Evolutionary conservation across 2,329 filamentous ascomycete species (phyloP).

Genomic region (Exophiala bonariae): DNA sequence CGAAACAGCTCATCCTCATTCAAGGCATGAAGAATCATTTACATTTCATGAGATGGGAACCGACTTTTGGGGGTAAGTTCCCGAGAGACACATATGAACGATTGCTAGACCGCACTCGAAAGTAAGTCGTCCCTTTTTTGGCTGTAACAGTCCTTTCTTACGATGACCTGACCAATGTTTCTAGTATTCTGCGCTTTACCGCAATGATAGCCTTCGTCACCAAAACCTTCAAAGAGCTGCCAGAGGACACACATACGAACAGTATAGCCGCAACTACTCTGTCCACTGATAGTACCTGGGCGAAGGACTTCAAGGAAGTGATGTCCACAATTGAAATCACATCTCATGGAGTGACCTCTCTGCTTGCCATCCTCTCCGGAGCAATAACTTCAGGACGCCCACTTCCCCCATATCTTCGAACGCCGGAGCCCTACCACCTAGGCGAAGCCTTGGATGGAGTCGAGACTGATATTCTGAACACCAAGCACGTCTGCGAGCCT

Average conservation of each 20-base stretch:
- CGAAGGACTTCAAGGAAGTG: slow-evolving; percentile 61
- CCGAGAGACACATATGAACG: slow-evolving; percentile 65
- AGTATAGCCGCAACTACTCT: slow-evolving; percentile 5
- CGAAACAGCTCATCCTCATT: slow-evolving; percentile 68
- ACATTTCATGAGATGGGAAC: slow-evolving; percentile 68
- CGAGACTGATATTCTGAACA: slow-evolving; percentile 61
- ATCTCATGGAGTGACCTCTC: slow-evolving; percentile 67
- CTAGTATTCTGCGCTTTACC: slow-evolving; percentile 63
- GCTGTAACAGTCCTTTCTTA: no score
- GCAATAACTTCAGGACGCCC: slow-evolving; percentile 66
- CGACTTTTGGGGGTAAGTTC: slow-evolving; percentile 72
- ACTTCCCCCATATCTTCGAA: slow-evolving; percentile 68
- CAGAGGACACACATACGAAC: slow-evolving; percentile 1
- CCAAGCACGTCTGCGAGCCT: slow-evolving; percentile 67
- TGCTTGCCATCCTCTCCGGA: slow-evolving; percentile 69
- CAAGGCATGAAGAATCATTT: slow-evolving; percentile 63
- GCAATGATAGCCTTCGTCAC: slow-evolving; percentile 67
- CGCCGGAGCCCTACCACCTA: slow-evolving; percentile 63
- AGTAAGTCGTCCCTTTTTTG: slow-evolving; percentile 29
- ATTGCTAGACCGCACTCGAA: slow-evolving; percentile 60
- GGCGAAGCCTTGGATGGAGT: slow-evolving; percentile 58
- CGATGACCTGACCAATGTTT: not conserved
- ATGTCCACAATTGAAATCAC: slow-evolving; percentile 61
- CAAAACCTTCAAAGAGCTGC: slow-evolving; percentile 46
- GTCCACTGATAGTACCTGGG: slow-evolving; percentile 48